These are phyloP conservation scores for Albophoma yamanashiensis DNA, from an alignment of 2,329 filamentous ascomycete genomes.

Conservation along the genomic window DNA sequence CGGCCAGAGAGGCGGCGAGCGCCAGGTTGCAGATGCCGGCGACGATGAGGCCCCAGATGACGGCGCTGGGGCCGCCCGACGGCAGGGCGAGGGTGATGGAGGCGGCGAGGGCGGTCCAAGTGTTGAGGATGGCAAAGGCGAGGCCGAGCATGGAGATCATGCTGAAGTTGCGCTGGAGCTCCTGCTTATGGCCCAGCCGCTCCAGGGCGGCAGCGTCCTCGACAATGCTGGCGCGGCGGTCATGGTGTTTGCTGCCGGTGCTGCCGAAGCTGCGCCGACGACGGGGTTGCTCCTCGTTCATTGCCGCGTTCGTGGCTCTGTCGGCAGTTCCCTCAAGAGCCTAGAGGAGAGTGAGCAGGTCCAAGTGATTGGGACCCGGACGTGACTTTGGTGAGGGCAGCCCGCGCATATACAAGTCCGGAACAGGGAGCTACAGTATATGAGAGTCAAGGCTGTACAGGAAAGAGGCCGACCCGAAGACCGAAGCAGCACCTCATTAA, in stretches of 20 bases:
- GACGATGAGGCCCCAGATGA: constrained; percentile 59
- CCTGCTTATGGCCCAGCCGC: constrained; percentile 35
- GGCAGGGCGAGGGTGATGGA: constrained; percentile 44
- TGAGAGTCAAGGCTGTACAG: neutral
- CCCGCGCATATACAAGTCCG: neutral
- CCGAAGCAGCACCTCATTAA: neutral
- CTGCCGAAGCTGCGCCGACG: constrained; percentile 1
- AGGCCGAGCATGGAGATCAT: constrained; percentile 36
- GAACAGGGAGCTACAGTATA: neutral
- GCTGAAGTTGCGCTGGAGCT: constrained; percentile 39
- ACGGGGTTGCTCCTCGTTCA: neutral
- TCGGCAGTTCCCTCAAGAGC: neutral
- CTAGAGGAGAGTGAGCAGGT: neutral
- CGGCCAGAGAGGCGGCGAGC: constrained; percentile 57
- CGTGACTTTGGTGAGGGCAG: neutral
- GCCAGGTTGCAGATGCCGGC: constrained; percentile 60
- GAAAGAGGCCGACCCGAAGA: neutral
- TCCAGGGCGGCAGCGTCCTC: constrained; percentile 29
- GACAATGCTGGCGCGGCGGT: neutral
- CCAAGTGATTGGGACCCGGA: neutral
- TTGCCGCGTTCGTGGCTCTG: neutral
- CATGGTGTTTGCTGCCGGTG: neutral
- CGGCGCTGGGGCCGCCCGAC: constrained; percentile 58
- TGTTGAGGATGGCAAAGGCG: constrained; percentile 38
- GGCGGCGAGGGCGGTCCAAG: constrained; percentile 37